Evolutionary conservation across 2,329 filamentous ascomycete species (phyloP), one percentile per base, ranked within the genome.

Genomic region (Talaromyces sp.): DNA sequence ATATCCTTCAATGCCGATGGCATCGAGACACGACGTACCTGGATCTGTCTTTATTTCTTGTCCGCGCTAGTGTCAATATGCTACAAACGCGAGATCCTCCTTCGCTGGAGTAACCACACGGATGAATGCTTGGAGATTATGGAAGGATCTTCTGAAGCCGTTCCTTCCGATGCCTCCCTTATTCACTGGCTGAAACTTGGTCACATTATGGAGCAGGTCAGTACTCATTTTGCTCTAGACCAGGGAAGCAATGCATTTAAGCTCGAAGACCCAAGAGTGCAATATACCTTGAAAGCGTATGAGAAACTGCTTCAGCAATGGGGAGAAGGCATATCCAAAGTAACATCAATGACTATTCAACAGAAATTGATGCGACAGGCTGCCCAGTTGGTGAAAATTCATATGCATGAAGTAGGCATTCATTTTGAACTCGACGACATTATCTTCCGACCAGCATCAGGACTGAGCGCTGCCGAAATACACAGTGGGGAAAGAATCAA

Each of bases 351-450:
- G 14, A 14, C 18, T 3, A 56, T 56, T 27, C 53, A 36, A 18
- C 16, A 40, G 23, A 27, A 27, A 16, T 3, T 56, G 6, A 33
- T 56, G 16, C 28, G 33, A 18, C 53, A 56, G 33, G 33, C 7
- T 27, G 23, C 33, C 9, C 31, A 56, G n/a, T 23, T 56, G 31
- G 53, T 40, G 12, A 56, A 33, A 40, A 56, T 56, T 12, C 34
- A 36, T 27, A 56, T 56, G 53, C 53, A 56, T 56, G 53, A 56
- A 16, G n/a, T 33, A 27, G 53, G 6, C 23, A 9, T 40, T 2
- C 53, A 56, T 40, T 56, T 56, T 18, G 53, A 56, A 33, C 33
- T 56, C 14, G 53, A 56, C 33, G 53, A 56, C 31, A 56, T 56
- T 40, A 18, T 40, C 18, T 56, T 33, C 18, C 14, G 28, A 27